These are phyloP conservation scores for Malus domestica DNA, from an alignment of 306 rosid genomes.

Conservation along the genomic window ASM211411v1 NC_041802.1:27814001-27814500, in stretches of 20 bases:
- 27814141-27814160: constrained; percentile 51
- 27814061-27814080: constrained; percentile 45
- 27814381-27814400: constrained; percentile 56
- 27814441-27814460: constrained; percentile 55
- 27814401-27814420: constrained; percentile 33
- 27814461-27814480: constrained; percentile 43
- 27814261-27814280: constrained; percentile 53
- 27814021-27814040: constrained; percentile 26
- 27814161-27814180: constrained; percentile 62
- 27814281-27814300: constrained; percentile 68
- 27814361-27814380: constrained; percentile 57
- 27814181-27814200: constrained; percentile 49
- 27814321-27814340: constrained; percentile 50
- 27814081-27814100: constrained; percentile 36
- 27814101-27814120: constrained; percentile 55
- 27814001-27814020: constrained; percentile 57
- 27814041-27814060: constrained; percentile 47
- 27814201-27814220: constrained; percentile 50
- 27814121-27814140: constrained; percentile 58
- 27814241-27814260: constrained; percentile 55
- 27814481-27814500: constrained; percentile 56
- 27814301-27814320: constrained; percentile 67
- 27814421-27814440: constrained; percentile 38
- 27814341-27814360: constrained; percentile 49
- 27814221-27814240: constrained; percentile 51